Conservation (phyloP, 78 protist genomes). For the Monosiga brevicollis region DNA sequence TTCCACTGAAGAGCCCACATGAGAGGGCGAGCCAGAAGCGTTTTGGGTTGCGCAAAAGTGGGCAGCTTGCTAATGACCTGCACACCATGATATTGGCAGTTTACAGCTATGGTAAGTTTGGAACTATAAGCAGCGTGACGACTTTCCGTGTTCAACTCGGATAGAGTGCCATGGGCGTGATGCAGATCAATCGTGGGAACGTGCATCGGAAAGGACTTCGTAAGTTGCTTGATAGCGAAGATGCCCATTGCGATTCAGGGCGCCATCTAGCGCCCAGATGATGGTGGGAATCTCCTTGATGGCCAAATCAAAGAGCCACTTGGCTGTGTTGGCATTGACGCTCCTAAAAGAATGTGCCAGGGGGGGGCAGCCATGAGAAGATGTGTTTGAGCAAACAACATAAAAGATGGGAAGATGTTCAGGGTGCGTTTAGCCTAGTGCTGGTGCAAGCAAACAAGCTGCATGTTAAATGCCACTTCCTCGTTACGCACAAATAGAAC, state of each 20-base stretch:
- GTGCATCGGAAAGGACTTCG: neutral
- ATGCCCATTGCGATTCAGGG: neutral
- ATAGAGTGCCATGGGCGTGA: neutral
- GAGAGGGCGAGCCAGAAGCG: neutral
- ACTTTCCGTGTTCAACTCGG: neutral
- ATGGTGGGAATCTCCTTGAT: neutral
- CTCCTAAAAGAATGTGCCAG: too few species aligned
- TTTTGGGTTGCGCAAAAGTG: neutral
- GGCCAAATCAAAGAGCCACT: neutral
- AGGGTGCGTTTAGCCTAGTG: too few species aligned
- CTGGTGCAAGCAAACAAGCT: too few species aligned
- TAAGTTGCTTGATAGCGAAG: neutral
- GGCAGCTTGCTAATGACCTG: neutral
- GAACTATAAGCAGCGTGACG: too few species aligned
- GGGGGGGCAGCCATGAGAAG: too few species aligned
- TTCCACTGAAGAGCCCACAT: neutral
- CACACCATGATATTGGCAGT: too few species aligned
- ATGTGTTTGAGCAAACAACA: too few species aligned
- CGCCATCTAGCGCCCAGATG: neutral
- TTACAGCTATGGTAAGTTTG: too few species aligned
- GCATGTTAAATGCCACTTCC: too few species aligned
- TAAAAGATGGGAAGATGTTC: too few species aligned
- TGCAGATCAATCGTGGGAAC: neutral
- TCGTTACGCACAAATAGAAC: too few species aligned
- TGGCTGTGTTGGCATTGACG: neutral